Evolutionary conservation across 768 basidiomycete species (phyloP).

Genomic region (Porpolomopsis calyptriformis): DNA sequence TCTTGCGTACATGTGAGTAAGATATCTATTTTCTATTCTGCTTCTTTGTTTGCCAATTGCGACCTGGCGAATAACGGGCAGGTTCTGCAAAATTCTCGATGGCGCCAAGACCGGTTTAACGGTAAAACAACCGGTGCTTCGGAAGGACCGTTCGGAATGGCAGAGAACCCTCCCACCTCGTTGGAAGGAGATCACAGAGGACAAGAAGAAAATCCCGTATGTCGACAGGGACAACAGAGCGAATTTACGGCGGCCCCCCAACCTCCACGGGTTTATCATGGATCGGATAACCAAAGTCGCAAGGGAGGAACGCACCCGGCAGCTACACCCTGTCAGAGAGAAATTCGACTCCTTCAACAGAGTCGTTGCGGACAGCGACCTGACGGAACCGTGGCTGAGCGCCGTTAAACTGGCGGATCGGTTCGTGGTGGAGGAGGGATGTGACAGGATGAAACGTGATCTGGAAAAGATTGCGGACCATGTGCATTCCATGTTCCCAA

Average conservation of each 20-base stretch:
- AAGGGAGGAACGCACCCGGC: background rate
- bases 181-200: slow-evolving; percentile 9
- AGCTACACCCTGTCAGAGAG: background rate
- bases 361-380: slow-evolving; percentile 15
- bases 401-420: slow-evolving; percentile 17
- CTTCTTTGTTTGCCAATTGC: background rate
- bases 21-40: background rate
- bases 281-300: slow-evolving; percentile 13
- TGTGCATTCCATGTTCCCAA: slow-evolving; percentile 23
- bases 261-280: slow-evolving; percentile 20
- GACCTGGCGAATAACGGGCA: slow-evolving; percentile 7
- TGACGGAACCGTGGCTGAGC: slow-evolving; percentile 28
- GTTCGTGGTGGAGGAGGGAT: slow-evolving; percentile 10
- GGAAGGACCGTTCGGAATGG: slow-evolving; percentile 17
- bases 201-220: slow-evolving; percentile 15
- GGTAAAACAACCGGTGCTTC: slow-evolving; percentile 18
- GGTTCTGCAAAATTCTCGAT: slow-evolving; percentile 36
- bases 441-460: slow-evolving; percentile 20
- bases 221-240: slow-evolving; percentile 5
- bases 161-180: slow-evolving; percentile 15
- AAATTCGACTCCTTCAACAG: background rate
- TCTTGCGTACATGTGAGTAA: slow-evolving; percentile 39
- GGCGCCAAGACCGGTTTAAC: slow-evolving; percentile 35
- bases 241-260: slow-evolving; percentile 9
- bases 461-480: slow-evolving; percentile 29